Conservation (phyloP, 257 asterid genomes). For the Haberlea rhodopensis region DNA sequence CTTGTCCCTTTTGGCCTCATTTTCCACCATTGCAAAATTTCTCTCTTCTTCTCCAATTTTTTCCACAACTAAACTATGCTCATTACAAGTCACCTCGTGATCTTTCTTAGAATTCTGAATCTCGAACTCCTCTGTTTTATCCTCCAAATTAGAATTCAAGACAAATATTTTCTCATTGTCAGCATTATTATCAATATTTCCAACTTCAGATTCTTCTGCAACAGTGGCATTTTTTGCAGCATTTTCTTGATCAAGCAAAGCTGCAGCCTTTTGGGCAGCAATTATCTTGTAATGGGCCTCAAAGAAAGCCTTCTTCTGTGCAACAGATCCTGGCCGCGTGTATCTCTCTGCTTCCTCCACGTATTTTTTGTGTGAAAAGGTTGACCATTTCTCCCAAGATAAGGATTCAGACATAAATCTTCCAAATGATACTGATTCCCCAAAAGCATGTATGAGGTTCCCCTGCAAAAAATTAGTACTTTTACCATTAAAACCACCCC, state of each 20-base stretch:
- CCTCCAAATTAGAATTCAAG: slow-evolving; percentile 24
- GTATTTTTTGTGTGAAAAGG: slow-evolving; percentile 80
- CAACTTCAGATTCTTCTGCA: slow-evolving; percentile 19
- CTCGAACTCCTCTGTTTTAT: slow-evolving; percentile 24
- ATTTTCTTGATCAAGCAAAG: slow-evolving; percentile 55
- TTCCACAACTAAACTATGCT: not conserved
- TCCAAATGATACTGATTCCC: slow-evolving; percentile 86
- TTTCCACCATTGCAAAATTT: slow-evolving; percentile 18
- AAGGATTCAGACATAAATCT: slow-evolving; percentile 67
- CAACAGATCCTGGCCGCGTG: slow-evolving; percentile 84
- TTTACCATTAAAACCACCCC: not conserved
- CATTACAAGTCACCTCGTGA: not conserved
- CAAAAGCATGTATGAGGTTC: slow-evolving; percentile 61
- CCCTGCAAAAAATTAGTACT: slow-evolving; percentile 46
- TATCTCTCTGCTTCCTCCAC: slow-evolving; percentile 93
- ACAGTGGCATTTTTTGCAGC: slow-evolving; percentile 23
- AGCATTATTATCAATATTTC: not conserved
- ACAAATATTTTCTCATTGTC: slow-evolving; percentile 20
- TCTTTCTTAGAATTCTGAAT: slow-evolving; percentile 16
- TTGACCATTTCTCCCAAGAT: slow-evolving; percentile 90
- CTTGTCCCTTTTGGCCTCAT: slow-evolving; percentile 27
- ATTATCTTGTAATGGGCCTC: slow-evolving; percentile 96
- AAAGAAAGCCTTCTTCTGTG: slow-evolving; percentile 93
- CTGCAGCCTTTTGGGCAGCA: slow-evolving; percentile 86
- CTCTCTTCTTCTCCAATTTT: slow-evolving; percentile 27